Evolutionary conservation across 495 filamentous ascomycete species (phyloP).

Genomic region (Penicillium flavigenum): DNA sequence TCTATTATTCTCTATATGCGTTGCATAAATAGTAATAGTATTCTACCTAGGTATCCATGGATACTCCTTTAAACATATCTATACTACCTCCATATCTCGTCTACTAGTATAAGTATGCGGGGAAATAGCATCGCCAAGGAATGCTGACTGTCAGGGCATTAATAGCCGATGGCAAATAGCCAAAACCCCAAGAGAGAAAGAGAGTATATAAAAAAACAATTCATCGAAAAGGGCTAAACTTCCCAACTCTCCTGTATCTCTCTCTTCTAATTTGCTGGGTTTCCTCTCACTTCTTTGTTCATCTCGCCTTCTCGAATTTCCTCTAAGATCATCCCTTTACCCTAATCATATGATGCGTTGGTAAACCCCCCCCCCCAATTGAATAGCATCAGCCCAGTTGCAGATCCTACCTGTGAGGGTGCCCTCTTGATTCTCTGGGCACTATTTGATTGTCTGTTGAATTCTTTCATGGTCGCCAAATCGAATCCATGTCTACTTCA

Average conservation of each 20-base stretch:
- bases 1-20: too few relatives aligned
- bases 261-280: not conserved
- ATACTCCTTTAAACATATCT: too few relatives aligned
- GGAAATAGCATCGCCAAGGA: constrained; percentile 5
- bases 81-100: too few relatives aligned
- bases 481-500: constrained; percentile 35
- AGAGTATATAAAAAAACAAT: not conserved
- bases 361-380: not conserved
- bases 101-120: constrained; percentile 1
- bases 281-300: not conserved
- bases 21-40: too few relatives aligned
- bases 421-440: constrained; percentile 1
- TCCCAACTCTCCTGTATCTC: not conserved
- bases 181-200: too few relatives aligned
- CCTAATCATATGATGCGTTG: constrained; percentile 11
- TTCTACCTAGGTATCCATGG: too few relatives aligned
- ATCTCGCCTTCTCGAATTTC: not conserved
- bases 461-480: constrained; percentile 7
- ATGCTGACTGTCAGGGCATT: constrained; percentile 6
- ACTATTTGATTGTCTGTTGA: not conserved
- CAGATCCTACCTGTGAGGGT: constrained; percentile 18
- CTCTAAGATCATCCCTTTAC: not conserved
- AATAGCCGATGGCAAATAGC: constrained; percentile 12
- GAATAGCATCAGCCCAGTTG: constrained; percentile 20
- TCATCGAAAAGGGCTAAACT: not conserved